Conservation (phyloP, 2,329 filamentous ascomycete species). For the Diplodia scrobiculata region DNA sequence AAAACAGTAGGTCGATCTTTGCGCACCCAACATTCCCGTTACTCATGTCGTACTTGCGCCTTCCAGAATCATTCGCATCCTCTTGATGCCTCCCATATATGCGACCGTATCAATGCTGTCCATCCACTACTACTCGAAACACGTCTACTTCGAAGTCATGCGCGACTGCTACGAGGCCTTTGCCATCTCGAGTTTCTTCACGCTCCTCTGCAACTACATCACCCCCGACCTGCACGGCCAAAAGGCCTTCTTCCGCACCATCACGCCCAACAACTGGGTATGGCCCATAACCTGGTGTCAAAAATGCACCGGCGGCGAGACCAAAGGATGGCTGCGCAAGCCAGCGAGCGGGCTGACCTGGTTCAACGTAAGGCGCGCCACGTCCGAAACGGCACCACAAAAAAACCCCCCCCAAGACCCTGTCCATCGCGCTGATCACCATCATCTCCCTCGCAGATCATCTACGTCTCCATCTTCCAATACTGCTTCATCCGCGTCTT, state of each 20-base stretch:
- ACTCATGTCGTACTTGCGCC: too few relatives aligned
- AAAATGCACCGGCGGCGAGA: slow-evolving; percentile 68
- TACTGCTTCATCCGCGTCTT: slow-evolving; percentile 82
- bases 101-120: slow-evolving; percentile 72
- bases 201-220: slow-evolving; percentile 77
- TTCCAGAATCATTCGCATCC: slow-evolving; percentile 75
- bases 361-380: slow-evolving; percentile 66
- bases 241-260: slow-evolving; percentile 75
- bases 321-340: slow-evolving; percentile 66
- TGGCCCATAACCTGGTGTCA: slow-evolving; percentile 71
- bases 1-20: slow-evolving; percentile 53
- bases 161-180: slow-evolving; percentile 88
- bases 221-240: slow-evolving; percentile 76
- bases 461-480: slow-evolving; percentile 81
- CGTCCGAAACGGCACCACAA: too few relatives aligned
- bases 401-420: too few relatives aligned
- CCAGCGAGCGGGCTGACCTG: slow-evolving; percentile 80
- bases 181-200: slow-evolving; percentile 84
- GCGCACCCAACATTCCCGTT: too few relatives aligned
- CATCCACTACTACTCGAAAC: slow-evolving; percentile 72
- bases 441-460: slow-evolving; percentile 51
- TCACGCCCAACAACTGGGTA: slow-evolving; percentile 72
- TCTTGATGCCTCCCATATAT: slow-evolving; percentile 86
- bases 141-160: slow-evolving; percentile 78
- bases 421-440: neutral